Evolutionary conservation across 2,329 filamentous ascomycete species (phyloP).

Genomic region (Colletotrichum melonis): DNA sequence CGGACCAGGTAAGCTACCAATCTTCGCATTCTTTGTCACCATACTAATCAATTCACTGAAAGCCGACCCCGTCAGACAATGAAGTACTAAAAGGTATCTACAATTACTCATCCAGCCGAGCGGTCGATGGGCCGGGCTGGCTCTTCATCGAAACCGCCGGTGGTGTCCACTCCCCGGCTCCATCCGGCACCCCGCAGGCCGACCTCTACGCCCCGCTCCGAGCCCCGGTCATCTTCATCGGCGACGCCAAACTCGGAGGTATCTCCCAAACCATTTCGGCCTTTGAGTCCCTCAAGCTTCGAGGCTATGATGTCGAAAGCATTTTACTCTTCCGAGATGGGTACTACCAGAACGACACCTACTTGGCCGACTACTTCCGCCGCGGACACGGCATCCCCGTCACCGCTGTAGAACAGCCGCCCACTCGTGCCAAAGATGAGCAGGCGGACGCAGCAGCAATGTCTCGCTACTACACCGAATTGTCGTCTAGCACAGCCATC

Average conservation of each 20-base stretch:
- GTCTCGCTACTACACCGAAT: conserved; percentile 70
- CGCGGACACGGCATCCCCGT: conserved; percentile 68
- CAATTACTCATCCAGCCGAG: conserved; percentile 55
- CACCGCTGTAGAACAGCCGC: conserved; percentile 69
- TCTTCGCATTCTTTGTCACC: background rate
- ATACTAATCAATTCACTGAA: background rate
- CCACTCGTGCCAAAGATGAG: conserved; percentile 52
- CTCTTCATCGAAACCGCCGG: conserved; percentile 85
- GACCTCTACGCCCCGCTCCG: conserved; percentile 81
- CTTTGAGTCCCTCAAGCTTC: conserved; percentile 80
- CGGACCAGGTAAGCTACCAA: conserved; percentile 51
- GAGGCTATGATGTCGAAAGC: conserved; percentile 81
- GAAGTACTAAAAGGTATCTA: conserved; percentile 62
- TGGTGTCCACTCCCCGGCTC: conserved; percentile 82
- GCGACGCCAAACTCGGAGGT: conserved; percentile 80
- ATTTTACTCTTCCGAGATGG: conserved; percentile 76
- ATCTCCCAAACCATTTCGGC: conserved; percentile 85
- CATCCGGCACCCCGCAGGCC: conserved; percentile 80
- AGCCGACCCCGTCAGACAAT: conserved; percentile 58
- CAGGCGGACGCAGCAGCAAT: conserved; percentile 67
- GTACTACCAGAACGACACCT: conserved; percentile 75
- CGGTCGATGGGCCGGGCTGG: conserved; percentile 60
- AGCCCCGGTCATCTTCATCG: conserved; percentile 79
- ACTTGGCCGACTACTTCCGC: conserved; percentile 75
- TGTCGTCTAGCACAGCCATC: conserved; percentile 52